Percentiles rank a stretch among this genome's conserved stretches.
Evolutionary conservation across 495 filamentous ascomycete genomes (phyloP).

Genomic region (Neurospora tetraspora): DNA sequence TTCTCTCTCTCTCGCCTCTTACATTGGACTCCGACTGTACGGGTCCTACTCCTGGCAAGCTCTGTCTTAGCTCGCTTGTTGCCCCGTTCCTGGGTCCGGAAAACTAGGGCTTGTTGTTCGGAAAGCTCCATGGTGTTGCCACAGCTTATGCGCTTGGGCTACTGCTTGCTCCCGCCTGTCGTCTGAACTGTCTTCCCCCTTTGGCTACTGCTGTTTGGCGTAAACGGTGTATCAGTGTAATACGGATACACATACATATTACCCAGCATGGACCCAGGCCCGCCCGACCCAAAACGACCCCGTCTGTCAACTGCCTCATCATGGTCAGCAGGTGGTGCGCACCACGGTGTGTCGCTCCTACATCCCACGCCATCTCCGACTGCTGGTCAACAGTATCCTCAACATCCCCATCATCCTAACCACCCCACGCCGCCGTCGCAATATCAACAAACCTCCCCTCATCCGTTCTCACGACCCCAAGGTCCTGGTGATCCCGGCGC

Average conservation of each 20-base stretch:
- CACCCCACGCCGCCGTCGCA: slow-evolving; percentile 32
- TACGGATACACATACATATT: slow-evolving; percentile 31
- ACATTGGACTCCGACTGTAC: background rate
- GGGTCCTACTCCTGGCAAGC: slow-evolving; percentile 5
- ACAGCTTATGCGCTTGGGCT: slow-evolving; percentile 11
- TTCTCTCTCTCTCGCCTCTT: background rate
- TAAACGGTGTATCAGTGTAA: slow-evolving; percentile 19
- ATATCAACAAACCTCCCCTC: slow-evolving; percentile 26
- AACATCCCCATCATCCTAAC: slow-evolving; percentile 21
- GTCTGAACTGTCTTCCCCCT: slow-evolving; percentile 13
- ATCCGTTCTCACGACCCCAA: slow-evolving; percentile 29
- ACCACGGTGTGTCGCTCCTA: slow-evolving; percentile 35
- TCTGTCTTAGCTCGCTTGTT: background rate
- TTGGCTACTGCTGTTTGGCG: slow-evolving; percentile 25
- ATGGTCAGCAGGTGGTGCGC: slow-evolving; percentile 32
- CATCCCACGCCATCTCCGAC: slow-evolving; percentile 34
- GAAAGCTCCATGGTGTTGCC: slow-evolving; percentile 18
- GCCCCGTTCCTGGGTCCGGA: background rate
- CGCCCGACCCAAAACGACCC: slow-evolving; percentile 38
- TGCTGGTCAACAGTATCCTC: slow-evolving; percentile 15
- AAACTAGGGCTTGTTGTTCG: background rate
- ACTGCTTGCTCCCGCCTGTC: slow-evolving; percentile 12
- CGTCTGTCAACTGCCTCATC: slow-evolving; percentile 34
- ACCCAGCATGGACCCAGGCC: slow-evolving; percentile 42
- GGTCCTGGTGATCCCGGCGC: slow-evolving; percentile 23